A percentile compares a stretch with the other conserved stretches of the same genome.
phyloP scores from a whole-genome alignment of 768 basidiomycete genomes.

The Pisolithus marmoratus region DNA sequence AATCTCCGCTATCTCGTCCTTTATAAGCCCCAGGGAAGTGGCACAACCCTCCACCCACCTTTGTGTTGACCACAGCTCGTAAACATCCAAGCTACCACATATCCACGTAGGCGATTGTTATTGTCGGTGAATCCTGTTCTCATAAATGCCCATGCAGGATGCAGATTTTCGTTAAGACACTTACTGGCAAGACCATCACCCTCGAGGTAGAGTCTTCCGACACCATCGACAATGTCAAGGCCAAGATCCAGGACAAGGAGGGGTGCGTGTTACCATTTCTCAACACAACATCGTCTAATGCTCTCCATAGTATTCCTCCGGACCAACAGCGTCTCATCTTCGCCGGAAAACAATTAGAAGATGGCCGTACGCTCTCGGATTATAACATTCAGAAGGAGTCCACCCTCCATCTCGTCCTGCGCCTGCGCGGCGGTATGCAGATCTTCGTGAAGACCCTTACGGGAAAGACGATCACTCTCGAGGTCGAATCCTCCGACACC shows the following conservation, averaged over 20 bases:
- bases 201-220: no score
- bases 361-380: no score
- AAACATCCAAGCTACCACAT: background rate
- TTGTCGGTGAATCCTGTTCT: constrained; percentile 4
- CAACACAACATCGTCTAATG: constrained; percentile 35
- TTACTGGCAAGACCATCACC: constrained; percentile 78
- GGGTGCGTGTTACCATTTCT: constrained; percentile 47
- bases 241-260: constrained; percentile 39
- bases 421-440: no score
- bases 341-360: no score
- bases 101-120: background rate
- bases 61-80: background rate
- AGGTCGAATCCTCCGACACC: no score
- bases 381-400: no score
- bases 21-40: background rate
- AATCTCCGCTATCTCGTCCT: background rate
- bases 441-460: no score
- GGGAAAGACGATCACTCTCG: no score
- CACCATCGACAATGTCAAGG: no score
- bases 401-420: no score
- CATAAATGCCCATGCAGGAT: constrained; percentile 38
- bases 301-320: constrained; percentile 31
- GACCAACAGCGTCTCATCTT: no score
- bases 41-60: background rate
- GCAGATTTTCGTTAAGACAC: constrained; percentile 85